A percentile compares a stretch with the other conserved stretches of the same genome.
phyloP scores from a whole-genome alignment of 2,329 filamentous ascomycete species.

The Camillea tinctor region DNA sequence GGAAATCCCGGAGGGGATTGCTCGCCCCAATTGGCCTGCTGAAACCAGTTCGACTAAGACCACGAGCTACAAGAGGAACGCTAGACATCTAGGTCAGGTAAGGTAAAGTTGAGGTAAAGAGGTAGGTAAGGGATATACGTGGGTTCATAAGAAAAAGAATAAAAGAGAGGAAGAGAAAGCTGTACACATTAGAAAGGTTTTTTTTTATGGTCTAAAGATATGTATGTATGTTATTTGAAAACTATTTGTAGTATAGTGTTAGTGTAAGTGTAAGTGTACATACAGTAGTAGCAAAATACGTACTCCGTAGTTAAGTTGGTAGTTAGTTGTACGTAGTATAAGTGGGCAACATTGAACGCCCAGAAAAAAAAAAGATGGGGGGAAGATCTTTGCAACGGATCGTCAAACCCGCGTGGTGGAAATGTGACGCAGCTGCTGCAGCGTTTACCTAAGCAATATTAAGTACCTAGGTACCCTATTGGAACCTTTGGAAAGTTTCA shows the following conservation, averaged over 20 bases:
- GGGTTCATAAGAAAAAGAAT: too few species aligned
- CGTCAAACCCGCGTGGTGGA: too few species aligned
- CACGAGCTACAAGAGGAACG: background rate
- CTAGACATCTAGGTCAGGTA: background rate
- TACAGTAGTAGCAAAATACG: too few species aligned
- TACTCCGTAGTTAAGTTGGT: too few species aligned
- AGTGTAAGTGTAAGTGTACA: too few species aligned
- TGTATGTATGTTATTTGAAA: too few species aligned
- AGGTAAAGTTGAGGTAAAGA: too few species aligned
- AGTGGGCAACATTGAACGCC: background rate
- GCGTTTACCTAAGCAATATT: too few species aligned
- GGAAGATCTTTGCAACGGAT: background rate
- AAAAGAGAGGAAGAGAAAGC: background rate
- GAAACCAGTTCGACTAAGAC: constrained; percentile 1
- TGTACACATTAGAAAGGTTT: too few species aligned
- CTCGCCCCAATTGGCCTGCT: constrained; percentile 6
- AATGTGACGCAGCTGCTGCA: background rate
- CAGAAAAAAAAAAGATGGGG: background rate
- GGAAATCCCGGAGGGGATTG: constrained; percentile 18
- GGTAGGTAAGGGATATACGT: background rate
- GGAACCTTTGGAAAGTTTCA: background rate
- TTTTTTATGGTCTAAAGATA: background rate
- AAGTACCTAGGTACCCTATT: background rate
- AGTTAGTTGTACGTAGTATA: background rate
- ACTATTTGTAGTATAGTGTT: too few species aligned